A percentile compares a stretch with the other conserved stretches of the same genome.
These are phyloP conservation scores for Phytophthora vignae DNA, from an alignment of 352 stramenopile genomes.

Conservation along the genomic window DNA sequence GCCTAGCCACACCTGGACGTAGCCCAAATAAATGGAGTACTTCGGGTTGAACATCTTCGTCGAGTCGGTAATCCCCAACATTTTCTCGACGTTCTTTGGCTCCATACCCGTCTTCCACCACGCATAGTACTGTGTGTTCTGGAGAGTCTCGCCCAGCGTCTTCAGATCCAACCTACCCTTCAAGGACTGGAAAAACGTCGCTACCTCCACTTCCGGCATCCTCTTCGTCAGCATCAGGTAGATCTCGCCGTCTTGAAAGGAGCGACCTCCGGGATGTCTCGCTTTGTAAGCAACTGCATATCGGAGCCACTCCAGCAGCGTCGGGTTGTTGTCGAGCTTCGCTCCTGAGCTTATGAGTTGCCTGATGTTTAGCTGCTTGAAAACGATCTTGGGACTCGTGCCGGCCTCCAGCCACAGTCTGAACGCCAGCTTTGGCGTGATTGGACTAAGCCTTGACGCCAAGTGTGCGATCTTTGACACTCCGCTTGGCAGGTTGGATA, in stretches of 20 bases:
- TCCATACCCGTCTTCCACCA: background rate
- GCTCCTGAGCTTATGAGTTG: background rate
- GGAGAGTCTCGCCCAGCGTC: slow-evolving; percentile 4
- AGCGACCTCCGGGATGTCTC: background rate
- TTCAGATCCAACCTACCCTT: slow-evolving; percentile 8
- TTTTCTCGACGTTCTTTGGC: background rate
- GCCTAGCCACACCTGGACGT: background rate
- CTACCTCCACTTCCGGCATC: slow-evolving; percentile 5
- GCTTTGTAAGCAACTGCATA: slow-evolving; percentile 9
- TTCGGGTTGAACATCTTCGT: background rate
- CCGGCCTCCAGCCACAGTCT: slow-evolving; percentile 5
- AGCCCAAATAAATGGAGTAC: slow-evolving; percentile 2
- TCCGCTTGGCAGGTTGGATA: too few species aligned
- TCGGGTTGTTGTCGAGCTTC: slow-evolving; percentile 5
- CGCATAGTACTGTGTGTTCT: slow-evolving; percentile 4
- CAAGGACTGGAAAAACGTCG: slow-evolving; percentile 2
- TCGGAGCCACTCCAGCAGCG: slow-evolving; percentile 12
- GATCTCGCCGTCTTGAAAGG: background rate
- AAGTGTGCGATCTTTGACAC: too few species aligned
- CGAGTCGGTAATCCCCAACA: background rate
- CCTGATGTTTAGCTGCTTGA: slow-evolving; percentile 2
- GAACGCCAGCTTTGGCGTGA: background rate
- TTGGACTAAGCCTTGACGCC: too few species aligned
- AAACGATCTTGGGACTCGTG: slow-evolving; percentile 7
- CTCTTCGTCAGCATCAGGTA: slow-evolving; percentile 6